Evolutionary conservation across 169 alveolate species (phyloP).

Genomic region (Cardiosporidium cionae): DNA sequence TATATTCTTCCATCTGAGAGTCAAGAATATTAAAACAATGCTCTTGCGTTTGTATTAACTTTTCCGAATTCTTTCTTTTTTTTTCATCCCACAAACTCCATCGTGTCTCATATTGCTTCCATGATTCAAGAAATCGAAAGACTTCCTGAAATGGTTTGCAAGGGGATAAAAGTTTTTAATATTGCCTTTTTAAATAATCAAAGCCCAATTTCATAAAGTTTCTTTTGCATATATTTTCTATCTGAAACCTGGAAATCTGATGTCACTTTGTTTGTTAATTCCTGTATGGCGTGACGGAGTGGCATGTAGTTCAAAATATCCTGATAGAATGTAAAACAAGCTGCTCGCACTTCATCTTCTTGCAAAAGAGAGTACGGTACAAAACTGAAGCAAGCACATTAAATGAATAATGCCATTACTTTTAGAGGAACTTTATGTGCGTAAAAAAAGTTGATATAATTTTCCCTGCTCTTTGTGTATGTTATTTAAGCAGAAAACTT

Average conservation of each 20-base stretch:
- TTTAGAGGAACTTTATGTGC: not conserved
- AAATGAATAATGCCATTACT: no score
- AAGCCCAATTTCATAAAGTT: not conserved
- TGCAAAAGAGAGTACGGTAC: constrained; percentile 11
- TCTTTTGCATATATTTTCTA: not conserved
- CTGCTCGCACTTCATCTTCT: constrained; percentile 24
- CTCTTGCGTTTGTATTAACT: constrained; percentile 26
- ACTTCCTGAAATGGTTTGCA: constrained; percentile 13
- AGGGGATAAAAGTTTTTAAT: not conserved
- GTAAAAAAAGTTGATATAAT: constrained; percentile 29
- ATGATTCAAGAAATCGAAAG: constrained; percentile 38
- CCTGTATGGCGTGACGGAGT: not conserved
- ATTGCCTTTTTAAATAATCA: not conserved
- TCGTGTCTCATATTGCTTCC: constrained; percentile 49
- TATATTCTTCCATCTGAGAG: constrained; percentile 33
- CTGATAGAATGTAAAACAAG: not conserved
- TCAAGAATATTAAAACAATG: constrained; percentile 43
- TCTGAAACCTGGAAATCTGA: not conserved
- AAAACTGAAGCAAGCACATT: not conserved
- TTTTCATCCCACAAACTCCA: constrained; percentile 53
- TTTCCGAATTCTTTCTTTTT: constrained; percentile 39
- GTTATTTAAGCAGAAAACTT: constrained; percentile 39
- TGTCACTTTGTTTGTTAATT: not conserved
- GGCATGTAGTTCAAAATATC: not conserved
- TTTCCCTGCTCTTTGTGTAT: constrained; percentile 41